Conservation (phyloP, 1,139 yeast species). For the Yamadazyma membranifaciens region DNA sequence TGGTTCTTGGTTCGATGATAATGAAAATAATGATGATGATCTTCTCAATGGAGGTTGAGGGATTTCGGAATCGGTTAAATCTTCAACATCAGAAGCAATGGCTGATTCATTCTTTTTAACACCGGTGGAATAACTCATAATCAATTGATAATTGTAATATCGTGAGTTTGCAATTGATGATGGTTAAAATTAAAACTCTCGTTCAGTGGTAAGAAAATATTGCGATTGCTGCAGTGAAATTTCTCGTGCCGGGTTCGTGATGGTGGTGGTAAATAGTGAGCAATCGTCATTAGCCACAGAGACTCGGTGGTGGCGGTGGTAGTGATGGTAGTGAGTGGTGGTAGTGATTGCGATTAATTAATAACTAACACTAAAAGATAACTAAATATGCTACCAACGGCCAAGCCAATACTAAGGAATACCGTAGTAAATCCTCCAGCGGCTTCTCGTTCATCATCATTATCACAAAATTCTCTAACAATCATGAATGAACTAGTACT, state of each 20-base stretch:
- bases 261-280: too few species aligned
- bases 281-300: too few species aligned
- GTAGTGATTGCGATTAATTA: slow-evolving; percentile 12
- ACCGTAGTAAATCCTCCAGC: slow-evolving; percentile 92
- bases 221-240: too few species aligned
- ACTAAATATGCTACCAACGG: slow-evolving; percentile 74
- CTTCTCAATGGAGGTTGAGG: slow-evolving; percentile 36
- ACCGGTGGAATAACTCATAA: slow-evolving; percentile 13
- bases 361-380: slow-evolving; percentile 54
- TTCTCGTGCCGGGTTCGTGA: too few species aligned
- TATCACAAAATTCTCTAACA: slow-evolving; percentile 58
- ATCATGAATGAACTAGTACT: slow-evolving; percentile 80
- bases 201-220: too few species aligned
- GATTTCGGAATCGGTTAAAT: slow-evolving; percentile 17
- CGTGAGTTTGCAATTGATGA: background rate
- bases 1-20: slow-evolving; percentile 39
- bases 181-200: too few species aligned
- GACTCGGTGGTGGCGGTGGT: too few species aligned
- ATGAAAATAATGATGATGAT: slow-evolving; percentile 43
- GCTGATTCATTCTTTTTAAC: slow-evolving; percentile 32
- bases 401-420: slow-evolving; percentile 70
- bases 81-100: slow-evolving; percentile 35
- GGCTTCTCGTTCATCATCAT: slow-evolving; percentile 75
- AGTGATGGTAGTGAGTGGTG: too few species aligned
- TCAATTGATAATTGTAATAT: background rate